Evolutionary conservation across 768 basidiomycete genomes (phyloP).

Genomic region (Suillus hirtellus): DNA sequence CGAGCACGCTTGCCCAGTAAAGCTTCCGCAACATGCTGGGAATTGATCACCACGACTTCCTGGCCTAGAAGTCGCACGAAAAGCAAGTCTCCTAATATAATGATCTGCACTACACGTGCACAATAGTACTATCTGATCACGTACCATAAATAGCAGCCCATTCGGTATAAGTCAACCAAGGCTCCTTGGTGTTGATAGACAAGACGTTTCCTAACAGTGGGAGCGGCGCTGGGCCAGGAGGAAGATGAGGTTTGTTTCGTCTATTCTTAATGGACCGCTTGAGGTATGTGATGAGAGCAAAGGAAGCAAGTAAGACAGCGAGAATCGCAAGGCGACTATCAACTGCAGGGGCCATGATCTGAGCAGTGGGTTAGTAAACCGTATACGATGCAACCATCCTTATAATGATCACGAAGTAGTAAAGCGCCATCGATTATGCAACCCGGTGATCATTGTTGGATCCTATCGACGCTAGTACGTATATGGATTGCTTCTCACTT

Average conservation of each 20-base stretch:
- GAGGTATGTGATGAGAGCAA: background rate
- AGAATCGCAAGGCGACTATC: background rate
- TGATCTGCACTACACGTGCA: background rate
- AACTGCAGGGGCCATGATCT: background rate
- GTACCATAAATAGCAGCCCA: conserved; percentile 32
- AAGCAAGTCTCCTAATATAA: conserved; percentile 6
- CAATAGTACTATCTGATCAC: background rate
- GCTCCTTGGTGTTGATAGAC: conserved; percentile 36
- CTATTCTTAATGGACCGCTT: background rate
- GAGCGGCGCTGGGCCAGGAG: conserved; percentile 48
- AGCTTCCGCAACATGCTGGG: conserved; percentile 1
- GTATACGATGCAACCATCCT: too few relatives aligned
- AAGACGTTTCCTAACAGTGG: conserved; percentile 50
- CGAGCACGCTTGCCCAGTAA: conserved; percentile 12
- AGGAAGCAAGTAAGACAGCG: background rate
- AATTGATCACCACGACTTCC: conserved; percentile 8
- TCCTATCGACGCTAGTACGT: too few relatives aligned
- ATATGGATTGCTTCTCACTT: too few relatives aligned
- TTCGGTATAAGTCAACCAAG: conserved; percentile 37
- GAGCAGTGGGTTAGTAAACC: too few relatives aligned
- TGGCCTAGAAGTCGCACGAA: conserved; percentile 7
- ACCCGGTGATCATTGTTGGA: too few relatives aligned
- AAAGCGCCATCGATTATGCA: too few relatives aligned
- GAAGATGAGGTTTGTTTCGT: conserved; percentile 23
- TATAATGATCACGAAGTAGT: too few relatives aligned